These are phyloP conservation scores for Penicillium sp. DNA, from an alignment of 2,329 filamentous ascomycete species.

Conservation along the genomic window DNA sequence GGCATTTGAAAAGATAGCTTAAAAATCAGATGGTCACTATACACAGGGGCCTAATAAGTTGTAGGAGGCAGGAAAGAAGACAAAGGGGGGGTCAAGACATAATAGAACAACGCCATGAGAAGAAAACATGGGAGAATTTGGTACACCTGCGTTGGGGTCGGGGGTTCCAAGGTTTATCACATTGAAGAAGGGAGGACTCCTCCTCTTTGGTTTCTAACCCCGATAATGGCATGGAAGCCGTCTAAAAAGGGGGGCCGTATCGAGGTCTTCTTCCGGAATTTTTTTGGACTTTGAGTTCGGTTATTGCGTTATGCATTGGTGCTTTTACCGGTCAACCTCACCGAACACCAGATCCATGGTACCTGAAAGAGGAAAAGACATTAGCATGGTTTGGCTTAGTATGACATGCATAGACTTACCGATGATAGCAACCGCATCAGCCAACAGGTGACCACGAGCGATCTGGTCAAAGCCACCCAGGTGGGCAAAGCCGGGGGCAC, in stretches of 20 bases:
- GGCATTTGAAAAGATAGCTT: constrained; percentile 8
- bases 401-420: constrained; percentile 43
- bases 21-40: constrained; percentile 32
- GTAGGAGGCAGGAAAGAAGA: constrained; percentile 25
- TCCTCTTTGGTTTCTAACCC: constrained; percentile 18
- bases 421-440: constrained; percentile 96
- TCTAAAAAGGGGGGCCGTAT: constrained; percentile 24
- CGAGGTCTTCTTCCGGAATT: constrained; percentile 24
- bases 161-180: constrained; percentile 23
- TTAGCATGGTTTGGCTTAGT: constrained; percentile 13
- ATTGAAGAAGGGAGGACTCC: constrained; percentile 12
- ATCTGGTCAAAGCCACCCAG: constrained; percentile 93
- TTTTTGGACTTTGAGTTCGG: constrained; percentile 21
- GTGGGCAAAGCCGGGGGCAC: constrained; percentile 95
- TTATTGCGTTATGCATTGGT: constrained; percentile 17
- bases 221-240: constrained; percentile 17
- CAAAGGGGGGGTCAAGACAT: constrained; percentile 27
- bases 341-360: constrained; percentile 90
- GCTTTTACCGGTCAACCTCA: constrained; percentile 58
- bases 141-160: constrained; percentile 25
- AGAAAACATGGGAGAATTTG: constrained; percentile 28
- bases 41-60: constrained; percentile 32
- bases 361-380: constrained; percentile 32
- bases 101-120: constrained; percentile 39
- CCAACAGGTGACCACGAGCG: constrained; percentile 85